Evolutionary conservation across 2,329 filamentous ascomycete genomes (phyloP), one percentile per base, ranked within the genome.

Genomic region (Talaromyces sp.): DNA sequence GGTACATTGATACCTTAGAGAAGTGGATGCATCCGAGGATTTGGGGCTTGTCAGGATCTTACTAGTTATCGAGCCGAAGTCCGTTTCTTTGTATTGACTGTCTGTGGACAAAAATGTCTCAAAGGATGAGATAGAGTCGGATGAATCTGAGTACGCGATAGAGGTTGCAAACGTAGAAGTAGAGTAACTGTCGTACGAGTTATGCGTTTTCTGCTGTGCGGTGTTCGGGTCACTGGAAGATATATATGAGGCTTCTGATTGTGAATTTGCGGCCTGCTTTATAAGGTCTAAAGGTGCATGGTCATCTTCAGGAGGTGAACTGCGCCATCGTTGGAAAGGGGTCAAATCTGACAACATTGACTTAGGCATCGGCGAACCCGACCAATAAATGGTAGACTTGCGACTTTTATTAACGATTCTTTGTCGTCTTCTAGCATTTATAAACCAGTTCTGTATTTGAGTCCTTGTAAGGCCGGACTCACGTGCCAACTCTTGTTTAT

Each of bases 371-470:
- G 77, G 78, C 2, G 78, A 80, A 2, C 76, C 77, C 0, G 71
- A 69, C 9, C 68, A 69, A 61, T 71, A 19, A 4, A 33, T 21
- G 8, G n/a, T 35, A 72, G 25, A 70, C 61, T 19, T 68, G 68
- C 3, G 66, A 35, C 45, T 65, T 19, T 51, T 67, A 37, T 37
- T 48, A 70, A 65, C 36, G 65, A 69, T 37, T 77, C 66, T 7
- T 77, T 80, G 75, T 1, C 79, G 77, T 7, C 80, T 74, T 19
- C 79, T 71, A 0, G 78, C 78, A 61, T 81, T 81, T 21, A 78
- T 74, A 62, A 81, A 81, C 78, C 79, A 81, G 53, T 78, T 79
- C 21, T 75, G 67, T 2, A 81, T 73, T 35, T 79, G 76, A 1
- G 71, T 76, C 52, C 69, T 69, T 19, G 73, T 79, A 15, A 81